Evolutionary conservation across 768 basidiomycete genomes (phyloP).

Genomic region (Termitomyces sp.): DNA sequence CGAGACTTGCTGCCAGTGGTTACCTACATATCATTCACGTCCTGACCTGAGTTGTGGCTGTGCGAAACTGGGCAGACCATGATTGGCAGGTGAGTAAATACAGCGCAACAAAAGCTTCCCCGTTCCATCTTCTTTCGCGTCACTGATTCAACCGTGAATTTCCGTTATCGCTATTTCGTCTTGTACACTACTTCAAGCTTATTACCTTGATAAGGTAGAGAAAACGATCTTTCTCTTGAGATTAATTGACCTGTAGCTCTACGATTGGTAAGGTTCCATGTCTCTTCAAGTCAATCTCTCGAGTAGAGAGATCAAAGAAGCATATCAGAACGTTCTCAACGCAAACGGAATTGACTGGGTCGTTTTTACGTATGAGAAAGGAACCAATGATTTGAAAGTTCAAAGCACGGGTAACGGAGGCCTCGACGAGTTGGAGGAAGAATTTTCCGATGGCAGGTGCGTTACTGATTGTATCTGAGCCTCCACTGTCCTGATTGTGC

Average conservation of each 20-base stretch:
- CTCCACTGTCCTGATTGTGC: conserved; percentile 13
- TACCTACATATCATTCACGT: no score
- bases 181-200: background rate
- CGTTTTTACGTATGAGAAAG: conserved; percentile 76
- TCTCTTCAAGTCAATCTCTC: conserved; percentile 80
- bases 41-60: conserved; percentile 1
- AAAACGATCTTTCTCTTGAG: background rate
- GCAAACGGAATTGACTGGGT: conserved; percentile 71
- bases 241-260: background rate
- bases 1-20: no score
- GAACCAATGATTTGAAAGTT: conserved; percentile 83
- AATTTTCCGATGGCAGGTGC: conserved; percentile 91
- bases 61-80: background rate
- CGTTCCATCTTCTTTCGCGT: conserved; percentile 7
- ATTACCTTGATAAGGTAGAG: background rate
- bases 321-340: conserved; percentile 74
- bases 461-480: conserved; percentile 18
- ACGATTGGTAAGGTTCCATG: conserved; percentile 37
- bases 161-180: background rate
- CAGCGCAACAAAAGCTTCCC: conserved; percentile 1
- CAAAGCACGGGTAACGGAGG: conserved; percentile 85
- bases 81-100: conserved; percentile 5
- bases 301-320: conserved; percentile 63
- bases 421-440: conserved; percentile 87
- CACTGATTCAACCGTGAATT: background rate